Percentiles rank a stretch among this genome's conserved stretches.
Evolutionary conservation across 148 eudicot species (phyloP).

Genomic region (Diospyros lotus): DNA sequence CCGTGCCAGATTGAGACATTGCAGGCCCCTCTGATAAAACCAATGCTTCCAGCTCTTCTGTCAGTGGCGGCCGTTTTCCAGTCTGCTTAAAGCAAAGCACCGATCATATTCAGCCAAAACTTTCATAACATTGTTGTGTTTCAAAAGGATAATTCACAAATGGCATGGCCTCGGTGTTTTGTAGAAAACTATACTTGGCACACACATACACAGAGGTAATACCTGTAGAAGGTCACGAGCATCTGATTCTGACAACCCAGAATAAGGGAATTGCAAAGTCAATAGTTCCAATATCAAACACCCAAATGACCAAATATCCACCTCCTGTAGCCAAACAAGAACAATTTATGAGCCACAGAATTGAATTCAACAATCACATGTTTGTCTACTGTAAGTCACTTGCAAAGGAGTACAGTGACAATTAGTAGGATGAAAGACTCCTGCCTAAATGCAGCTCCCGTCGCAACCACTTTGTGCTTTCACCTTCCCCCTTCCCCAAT

Average conservation of each 20-base stretch:
- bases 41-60: slow-evolving; percentile 46
- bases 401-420: background rate
- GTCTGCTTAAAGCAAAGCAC: slow-evolving; percentile 36
- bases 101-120: background rate
- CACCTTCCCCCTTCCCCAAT: no score
- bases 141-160: background rate
- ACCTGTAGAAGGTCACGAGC: slow-evolving; percentile 67
- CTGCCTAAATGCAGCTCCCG: no score
- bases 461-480: no score
- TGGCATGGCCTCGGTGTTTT: background rate
- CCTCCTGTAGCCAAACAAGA: slow-evolving; percentile 55
- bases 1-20: slow-evolving; percentile 28
- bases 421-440: no score
- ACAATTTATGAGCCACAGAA: background rate
- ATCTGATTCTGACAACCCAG: slow-evolving; percentile 55
- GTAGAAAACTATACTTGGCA: background rate
- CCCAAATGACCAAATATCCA: slow-evolving; percentile 98
- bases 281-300: slow-evolving; percentile 80
- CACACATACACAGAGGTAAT: slow-evolving; percentile 7
- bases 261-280: slow-evolving; percentile 75
- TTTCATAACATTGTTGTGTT: background rate
- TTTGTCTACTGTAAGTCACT: no score
- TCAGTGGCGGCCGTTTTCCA: slow-evolving; percentile 68
- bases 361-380: background rate
- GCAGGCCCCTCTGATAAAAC: slow-evolving; percentile 29